Percentiles rank a stretch among this genome's conserved stretches.
These are phyloP conservation scores for Tinospora cordifolia DNA, from an alignment of 164 flowering plant genomes.

Conservation along the genomic window DNA sequence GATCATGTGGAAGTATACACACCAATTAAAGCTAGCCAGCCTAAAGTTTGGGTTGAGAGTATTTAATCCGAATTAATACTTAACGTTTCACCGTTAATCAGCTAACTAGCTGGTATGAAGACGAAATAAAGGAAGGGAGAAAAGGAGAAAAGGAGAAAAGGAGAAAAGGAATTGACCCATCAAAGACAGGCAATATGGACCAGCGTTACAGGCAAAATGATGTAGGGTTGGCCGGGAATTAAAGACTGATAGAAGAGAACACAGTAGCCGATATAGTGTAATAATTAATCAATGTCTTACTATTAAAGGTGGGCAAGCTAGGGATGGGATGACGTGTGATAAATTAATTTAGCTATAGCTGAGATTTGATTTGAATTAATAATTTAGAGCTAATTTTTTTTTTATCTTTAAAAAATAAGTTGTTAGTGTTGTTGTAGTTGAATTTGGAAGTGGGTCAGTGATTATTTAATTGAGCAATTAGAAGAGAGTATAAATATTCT, in stretches of 20 bases:
- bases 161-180: constrained; percentile 14
- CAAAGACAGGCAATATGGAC: constrained; percentile 28
- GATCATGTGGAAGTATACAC: neutral
- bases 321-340: constrained; percentile 44
- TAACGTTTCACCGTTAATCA: neutral
- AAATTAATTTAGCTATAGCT: constrained; percentile 27
- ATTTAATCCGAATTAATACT: too few relatives aligned
- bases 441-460: constrained; percentile 25
- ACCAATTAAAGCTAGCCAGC: neutral
- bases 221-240: constrained; percentile 32
- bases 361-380: constrained; percentile 14
- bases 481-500: constrained; percentile 3
- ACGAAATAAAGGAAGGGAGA: neutral
- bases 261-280: constrained; percentile 9
- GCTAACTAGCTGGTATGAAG: neutral
- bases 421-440: constrained; percentile 5
- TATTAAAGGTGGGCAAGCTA: constrained; percentile 13
- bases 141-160: constrained; percentile 11
- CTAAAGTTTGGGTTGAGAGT: neutral
- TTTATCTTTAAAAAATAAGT: too few relatives aligned
- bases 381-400: constrained; percentile 7
- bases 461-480: neutral
- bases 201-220: constrained; percentile 38
- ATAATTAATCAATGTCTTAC: constrained; percentile 23
- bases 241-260: constrained; percentile 23